Evolutionary conservation across 1,284 basidiomycete genomes (phyloP).

Genomic region (Trametes polyzona): DNA sequence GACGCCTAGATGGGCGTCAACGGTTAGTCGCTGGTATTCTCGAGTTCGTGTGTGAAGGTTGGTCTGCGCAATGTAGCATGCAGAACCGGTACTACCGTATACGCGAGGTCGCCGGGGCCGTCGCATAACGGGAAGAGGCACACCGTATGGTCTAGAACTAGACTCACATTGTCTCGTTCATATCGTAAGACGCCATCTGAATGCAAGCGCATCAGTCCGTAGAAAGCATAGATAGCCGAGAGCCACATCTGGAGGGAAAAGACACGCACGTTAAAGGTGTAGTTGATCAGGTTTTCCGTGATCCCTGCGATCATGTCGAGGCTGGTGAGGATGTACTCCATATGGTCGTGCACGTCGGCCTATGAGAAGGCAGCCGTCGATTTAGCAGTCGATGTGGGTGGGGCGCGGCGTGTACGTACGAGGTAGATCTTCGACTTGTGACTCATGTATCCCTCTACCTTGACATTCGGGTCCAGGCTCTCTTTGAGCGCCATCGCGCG

Average conservation of each 20-base stretch:
- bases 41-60: neutral
- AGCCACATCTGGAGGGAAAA: neutral
- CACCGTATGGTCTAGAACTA: neutral
- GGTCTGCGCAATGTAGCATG: neutral
- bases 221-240: neutral
- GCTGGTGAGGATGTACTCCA: constrained; percentile 67
- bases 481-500: constrained; percentile 55
- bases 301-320: constrained; percentile 71
- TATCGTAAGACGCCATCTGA: constrained; percentile 69
- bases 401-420: constrained; percentile 38
- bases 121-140: neutral
- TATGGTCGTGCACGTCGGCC: constrained; percentile 74
- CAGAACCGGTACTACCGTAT: neutral
- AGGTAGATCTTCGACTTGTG: constrained; percentile 72
- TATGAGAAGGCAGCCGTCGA: constrained; percentile 24
- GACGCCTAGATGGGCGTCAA: constrained; percentile 40
- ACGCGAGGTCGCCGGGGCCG: neutral
- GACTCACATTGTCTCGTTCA: constrained; percentile 69
- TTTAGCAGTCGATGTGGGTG: neutral
- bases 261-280: constrained; percentile 60
- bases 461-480: constrained; percentile 41
- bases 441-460: constrained; percentile 64
- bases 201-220: constrained; percentile 8
- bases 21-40: constrained; percentile 9
- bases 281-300: constrained; percentile 71